Percentiles rank a stretch among this genome's conserved stretches.
phyloP scores from a whole-genome alignment of 164 flowering plant genomes.

The Dillenia turbinata region DNA sequence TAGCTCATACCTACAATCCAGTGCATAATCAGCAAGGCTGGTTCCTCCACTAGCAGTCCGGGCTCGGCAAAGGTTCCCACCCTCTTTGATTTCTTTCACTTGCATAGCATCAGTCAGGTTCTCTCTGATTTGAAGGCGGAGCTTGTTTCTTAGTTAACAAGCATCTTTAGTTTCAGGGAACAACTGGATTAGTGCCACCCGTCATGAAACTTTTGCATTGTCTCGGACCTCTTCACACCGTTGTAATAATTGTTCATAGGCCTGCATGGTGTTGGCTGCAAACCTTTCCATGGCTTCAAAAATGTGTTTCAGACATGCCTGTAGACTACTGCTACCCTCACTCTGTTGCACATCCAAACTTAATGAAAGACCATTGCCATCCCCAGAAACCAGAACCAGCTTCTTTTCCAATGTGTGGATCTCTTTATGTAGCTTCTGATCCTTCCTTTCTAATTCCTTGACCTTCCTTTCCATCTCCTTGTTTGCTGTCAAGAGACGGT shows the following conservation, averaged over 20 bases:
- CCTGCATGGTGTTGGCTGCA: conserved; percentile 47
- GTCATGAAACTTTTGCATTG: conserved; percentile 31
- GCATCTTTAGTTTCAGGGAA: no score
- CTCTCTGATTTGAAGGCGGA: no score
- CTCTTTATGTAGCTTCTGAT: conserved; percentile 72
- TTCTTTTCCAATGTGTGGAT: conserved; percentile 75
- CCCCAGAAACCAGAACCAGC: conserved; percentile 44
- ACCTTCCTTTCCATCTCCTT: conserved; percentile 51
- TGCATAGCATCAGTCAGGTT: no score
- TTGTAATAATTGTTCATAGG: conserved; percentile 60
- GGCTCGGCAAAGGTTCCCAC: no score
- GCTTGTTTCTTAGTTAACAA: no score
- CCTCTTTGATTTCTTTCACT: no score
- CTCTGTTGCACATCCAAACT: conserved; percentile 47
- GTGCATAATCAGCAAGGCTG: no score
- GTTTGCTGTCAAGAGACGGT: conserved; percentile 33
- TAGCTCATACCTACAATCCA: no score
- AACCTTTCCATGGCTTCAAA: conserved; percentile 87
- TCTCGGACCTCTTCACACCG: conserved; percentile 58
- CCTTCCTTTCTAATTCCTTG: conserved; percentile 66
- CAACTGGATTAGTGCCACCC: no score
- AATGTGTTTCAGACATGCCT: conserved; percentile 50
- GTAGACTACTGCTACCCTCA: conserved; percentile 49
- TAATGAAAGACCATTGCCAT: conserved; percentile 27
- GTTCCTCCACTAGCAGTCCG: no score